Conservation (phyloP, 345 rosid species). For the Eutrema heterophyllum region DNA sequence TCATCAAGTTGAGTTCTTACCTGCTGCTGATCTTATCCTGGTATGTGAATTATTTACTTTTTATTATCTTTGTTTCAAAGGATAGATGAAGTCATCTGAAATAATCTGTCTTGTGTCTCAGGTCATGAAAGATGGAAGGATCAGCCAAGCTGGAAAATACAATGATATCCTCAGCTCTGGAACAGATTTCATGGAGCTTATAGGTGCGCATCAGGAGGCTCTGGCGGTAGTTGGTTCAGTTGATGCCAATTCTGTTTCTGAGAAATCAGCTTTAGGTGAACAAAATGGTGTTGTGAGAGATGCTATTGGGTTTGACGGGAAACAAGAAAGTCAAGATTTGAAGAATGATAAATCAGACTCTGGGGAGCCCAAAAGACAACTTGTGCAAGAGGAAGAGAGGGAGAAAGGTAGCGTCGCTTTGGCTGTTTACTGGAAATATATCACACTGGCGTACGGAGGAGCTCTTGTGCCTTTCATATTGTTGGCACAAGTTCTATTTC, state of each 20-base stretch:
- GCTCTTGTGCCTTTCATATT: constrained; percentile 67
- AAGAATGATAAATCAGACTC: constrained; percentile 37
- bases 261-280: constrained; percentile 13
- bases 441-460: constrained; percentile 67
- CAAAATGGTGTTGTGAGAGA: constrained; percentile 19
- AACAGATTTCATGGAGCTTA: constrained; percentile 73
- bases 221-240: constrained; percentile 47
- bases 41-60: constrained; percentile 33
- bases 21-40: constrained; percentile 70
- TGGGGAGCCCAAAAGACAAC: constrained; percentile 45
- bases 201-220: constrained; percentile 66
- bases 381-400: constrained; percentile 80
- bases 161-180: constrained; percentile 57
- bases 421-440: constrained; percentile 56
- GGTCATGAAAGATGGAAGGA: constrained; percentile 83
- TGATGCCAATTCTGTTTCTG: constrained; percentile 33
- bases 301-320: constrained; percentile 14
- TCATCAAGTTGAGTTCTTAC: constrained; percentile 83
- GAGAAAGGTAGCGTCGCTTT: constrained; percentile 74
- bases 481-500: constrained; percentile 57
- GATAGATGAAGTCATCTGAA: neutral
- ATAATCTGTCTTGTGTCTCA: constrained; percentile 16
- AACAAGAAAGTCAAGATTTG: constrained; percentile 30
- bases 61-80: neutral
- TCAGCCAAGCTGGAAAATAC: constrained; percentile 70